These are phyloP conservation scores for Clathrus columnatus DNA, from an alignment of 768 basidiomycete genomes.

Conservation along the genomic window DNA sequence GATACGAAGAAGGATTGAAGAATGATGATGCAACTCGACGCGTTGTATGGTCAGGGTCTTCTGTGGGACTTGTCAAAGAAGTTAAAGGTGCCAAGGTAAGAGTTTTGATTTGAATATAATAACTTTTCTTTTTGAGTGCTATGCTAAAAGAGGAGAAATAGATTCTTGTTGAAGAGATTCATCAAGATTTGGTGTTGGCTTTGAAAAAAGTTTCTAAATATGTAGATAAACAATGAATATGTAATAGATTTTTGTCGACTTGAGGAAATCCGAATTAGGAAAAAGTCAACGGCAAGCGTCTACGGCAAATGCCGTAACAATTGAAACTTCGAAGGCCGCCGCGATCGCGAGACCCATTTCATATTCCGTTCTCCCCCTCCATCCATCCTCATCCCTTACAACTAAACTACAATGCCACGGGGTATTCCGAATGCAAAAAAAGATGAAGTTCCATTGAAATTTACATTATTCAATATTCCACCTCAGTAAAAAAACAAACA, in stretches of 20 bases:
- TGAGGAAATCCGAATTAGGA: background rate
- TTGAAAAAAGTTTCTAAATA: background rate
- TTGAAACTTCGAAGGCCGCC: background rate
- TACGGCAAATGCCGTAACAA: too few relatives aligned
- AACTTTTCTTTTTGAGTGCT: background rate
- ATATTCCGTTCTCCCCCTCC: too few relatives aligned
- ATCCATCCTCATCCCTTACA: background rate
- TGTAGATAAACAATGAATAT: too few relatives aligned
- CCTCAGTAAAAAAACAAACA: too few relatives aligned
- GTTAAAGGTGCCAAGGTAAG: slow-evolving; percentile 32
- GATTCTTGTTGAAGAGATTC: background rate
- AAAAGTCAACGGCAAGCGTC: background rate
- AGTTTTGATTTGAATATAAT: background rate
- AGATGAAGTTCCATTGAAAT: slow-evolving; percentile 76
- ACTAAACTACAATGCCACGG: slow-evolving; percentile 51
- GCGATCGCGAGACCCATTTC: too few relatives aligned
- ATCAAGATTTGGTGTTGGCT: background rate
- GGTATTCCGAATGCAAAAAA: slow-evolving; percentile 73
- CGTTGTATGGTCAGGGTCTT: slow-evolving; percentile 62
- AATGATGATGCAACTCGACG: slow-evolving; percentile 41
- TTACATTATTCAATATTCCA: slow-evolving; percentile 76
- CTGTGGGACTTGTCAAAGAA: slow-evolving; percentile 47
- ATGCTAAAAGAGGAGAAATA: background rate
- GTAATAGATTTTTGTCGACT: too few relatives aligned
- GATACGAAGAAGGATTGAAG: slow-evolving; percentile 37